Percentiles rank a stretch among this genome's conserved stretches.
Conservation (phyloP, 2,329 filamentous ascomycete genomes). For the Didymella sp. region DNA sequence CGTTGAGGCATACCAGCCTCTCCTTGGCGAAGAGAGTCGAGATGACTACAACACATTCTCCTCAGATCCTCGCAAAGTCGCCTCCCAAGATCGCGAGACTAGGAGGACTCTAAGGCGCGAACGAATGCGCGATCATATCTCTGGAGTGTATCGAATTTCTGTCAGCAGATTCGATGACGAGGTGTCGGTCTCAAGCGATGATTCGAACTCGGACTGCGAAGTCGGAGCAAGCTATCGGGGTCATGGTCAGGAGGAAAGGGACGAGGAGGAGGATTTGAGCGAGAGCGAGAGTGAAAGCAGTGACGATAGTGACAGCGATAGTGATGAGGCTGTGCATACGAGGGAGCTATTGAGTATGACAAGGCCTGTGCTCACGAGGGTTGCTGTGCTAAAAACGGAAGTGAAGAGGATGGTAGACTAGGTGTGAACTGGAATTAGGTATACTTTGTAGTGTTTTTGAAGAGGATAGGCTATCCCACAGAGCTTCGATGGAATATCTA, state of each 20-base stretch:
- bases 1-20: background rate
- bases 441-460: background rate
- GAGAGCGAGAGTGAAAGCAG: conserved; percentile 5
- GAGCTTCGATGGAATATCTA: too few relatives aligned
- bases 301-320: background rate
- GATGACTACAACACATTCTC: background rate
- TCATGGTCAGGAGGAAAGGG: background rate
- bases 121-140: background rate
- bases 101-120: conserved; percentile 1
- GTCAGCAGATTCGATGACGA: background rate
- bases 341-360: background rate
- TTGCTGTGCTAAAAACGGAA: background rate
- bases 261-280: background rate
- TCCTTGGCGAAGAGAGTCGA: background rate
- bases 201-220: background rate
- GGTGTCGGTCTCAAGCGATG: background rate
- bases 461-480: too few relatives aligned
- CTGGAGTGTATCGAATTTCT: conserved; percentile 3
- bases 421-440: background rate
- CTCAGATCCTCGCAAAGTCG: background rate
- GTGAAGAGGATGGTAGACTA: background rate
- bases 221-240: background rate
- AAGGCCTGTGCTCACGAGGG: background rate
- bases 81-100: background rate
- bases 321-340: background rate